Base-by-base conservation (phyloP, 2,329 filamentous ascomycete genomes). In the Paraconiothyrium brasiliense region DNA sequence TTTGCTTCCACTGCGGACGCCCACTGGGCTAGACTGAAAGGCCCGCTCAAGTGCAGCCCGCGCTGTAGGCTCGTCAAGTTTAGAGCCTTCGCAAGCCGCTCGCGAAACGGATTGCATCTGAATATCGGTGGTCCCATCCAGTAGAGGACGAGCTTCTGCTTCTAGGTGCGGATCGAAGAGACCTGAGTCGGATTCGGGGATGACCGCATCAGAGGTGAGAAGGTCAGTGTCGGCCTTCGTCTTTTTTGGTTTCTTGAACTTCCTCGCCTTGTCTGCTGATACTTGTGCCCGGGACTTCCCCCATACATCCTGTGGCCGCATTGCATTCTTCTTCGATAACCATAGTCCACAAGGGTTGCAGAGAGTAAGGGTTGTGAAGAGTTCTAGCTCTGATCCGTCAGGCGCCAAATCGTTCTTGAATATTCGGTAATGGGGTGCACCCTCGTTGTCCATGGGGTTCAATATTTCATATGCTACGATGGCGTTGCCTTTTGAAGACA, bases 291-390 rank as follows among this genome's bases (percentile, higher is more conserved):
- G 50, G 11, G 35, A 11, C 50, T 41, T 54, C 74, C 57, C 90
- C 94, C 94, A 99, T 67, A 90, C 89, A 63, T 94, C 89, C 57
- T 88, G 84, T 2, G 95, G 95, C 9, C 95, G 89, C 83, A 97
- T 95, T 27, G 83, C 85, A 73, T 92, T 93, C 78, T 91, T 93
- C 74, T 97, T 98, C 63, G 90, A 89, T 69, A 99, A 89, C 93
- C 93, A 99, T 46, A 99, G 89, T 20, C 95, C 95, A 76, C 95
- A 99, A 61, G 94, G 93, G 76, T 99, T 99, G 84, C 95, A 99
- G 41, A 98, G 86, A 32, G 92, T 85, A 59, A 92, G 86, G 69
- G 92, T 87, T 48, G 85, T 86, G 84, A 91, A 97, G 44, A 76
- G 73, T 13, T 75, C 68, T 58, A 72, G 66, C 64, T 85, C 84